A percentile compares a stretch with the other conserved stretches of the same genome.
These are phyloP conservation scores for Salvia hispanica DNA, from an alignment of 257 asterid genomes.

Conservation along the genomic window DNA sequence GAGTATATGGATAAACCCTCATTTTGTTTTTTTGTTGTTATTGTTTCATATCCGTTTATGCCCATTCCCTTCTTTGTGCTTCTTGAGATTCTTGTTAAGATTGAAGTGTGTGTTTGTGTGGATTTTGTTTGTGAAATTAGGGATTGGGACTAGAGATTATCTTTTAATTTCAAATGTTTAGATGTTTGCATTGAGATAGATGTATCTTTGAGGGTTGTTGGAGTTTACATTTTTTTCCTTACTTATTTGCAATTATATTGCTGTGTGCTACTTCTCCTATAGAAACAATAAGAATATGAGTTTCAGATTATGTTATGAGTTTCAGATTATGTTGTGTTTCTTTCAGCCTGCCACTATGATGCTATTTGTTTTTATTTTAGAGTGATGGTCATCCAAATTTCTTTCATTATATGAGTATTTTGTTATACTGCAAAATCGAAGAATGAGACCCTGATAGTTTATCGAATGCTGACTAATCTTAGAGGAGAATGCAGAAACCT, in stretches of 20 bases:
- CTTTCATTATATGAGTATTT: not conserved
- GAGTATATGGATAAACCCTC: conserved; percentile 24
- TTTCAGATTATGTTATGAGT: not conserved
- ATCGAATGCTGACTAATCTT: not conserved
- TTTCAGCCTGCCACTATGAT: not conserved
- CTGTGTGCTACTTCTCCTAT: not conserved
- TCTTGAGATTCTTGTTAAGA: conserved; percentile 21
- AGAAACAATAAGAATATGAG: conserved; percentile 3
- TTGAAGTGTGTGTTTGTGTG: not conserved
- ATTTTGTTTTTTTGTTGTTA: conserved; percentile 22
- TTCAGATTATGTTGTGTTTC: not conserved
- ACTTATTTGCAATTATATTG: not conserved
- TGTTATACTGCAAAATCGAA: not conserved
- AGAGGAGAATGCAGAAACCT: conserved; percentile 5
- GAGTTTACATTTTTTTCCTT: not conserved
- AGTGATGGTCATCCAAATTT: not conserved
- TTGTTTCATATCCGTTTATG: conserved; percentile 14
- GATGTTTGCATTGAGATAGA: not conserved
- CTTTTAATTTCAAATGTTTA: not conserved
- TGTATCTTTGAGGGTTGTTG: not conserved
- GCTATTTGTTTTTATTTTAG: conserved; percentile 5
- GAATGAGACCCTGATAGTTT: not conserved
- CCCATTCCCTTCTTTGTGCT: conserved; percentile 6
- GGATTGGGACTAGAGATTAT: conserved; percentile 2
- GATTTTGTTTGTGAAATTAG: not conserved